These are phyloP conservation scores for Neurospora sp. DNA, from an alignment of 2,329 filamentous ascomycete genomes.

Conservation along the genomic window DNA sequence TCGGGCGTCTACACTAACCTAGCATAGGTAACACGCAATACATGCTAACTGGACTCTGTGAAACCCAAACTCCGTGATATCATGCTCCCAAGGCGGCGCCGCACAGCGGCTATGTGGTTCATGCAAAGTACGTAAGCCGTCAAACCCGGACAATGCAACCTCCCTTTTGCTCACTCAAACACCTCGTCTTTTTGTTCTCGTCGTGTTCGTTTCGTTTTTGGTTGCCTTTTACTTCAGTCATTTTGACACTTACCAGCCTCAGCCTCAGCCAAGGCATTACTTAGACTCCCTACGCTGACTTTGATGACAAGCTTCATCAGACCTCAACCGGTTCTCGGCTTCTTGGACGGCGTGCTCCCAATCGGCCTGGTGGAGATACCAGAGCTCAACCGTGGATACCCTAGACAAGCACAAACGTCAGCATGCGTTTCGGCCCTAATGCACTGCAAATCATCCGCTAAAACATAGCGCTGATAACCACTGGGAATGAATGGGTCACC, in stretches of 20 bases:
- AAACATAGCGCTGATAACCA: not conserved
- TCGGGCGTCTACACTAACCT: not conserved
- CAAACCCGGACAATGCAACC: not conserved
- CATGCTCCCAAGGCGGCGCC: not conserved
- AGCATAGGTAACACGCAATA: not conserved
- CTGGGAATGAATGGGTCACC: not conserved
- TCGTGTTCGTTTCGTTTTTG: not conserved
- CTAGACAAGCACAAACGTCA: slow-evolving; percentile 4
- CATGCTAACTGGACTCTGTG: not conserved
- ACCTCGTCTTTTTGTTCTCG: not conserved
- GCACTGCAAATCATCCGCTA: not conserved
- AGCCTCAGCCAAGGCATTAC: slow-evolving; percentile 3
- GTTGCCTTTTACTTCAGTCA: not conserved
- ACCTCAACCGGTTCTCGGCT: slow-evolving; percentile 14
- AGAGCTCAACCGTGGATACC: slow-evolving; percentile 16
- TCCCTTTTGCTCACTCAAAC: not conserved
- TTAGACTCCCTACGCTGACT: slow-evolving; percentile 7
- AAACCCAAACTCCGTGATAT: not conserved
- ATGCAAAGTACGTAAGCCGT: not conserved
- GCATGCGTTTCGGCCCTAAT: not conserved
- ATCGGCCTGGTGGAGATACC: slow-evolving; percentile 18
- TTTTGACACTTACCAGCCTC: not conserved
- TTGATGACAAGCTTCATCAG: slow-evolving; percentile 9
- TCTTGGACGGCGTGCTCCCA: slow-evolving; percentile 17
- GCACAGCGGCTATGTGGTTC: not conserved